These are phyloP conservation scores for Aspergillus sclerotialis DNA, from an alignment of 2,329 filamentous ascomycete species.

Conservation along the genomic window DNA sequence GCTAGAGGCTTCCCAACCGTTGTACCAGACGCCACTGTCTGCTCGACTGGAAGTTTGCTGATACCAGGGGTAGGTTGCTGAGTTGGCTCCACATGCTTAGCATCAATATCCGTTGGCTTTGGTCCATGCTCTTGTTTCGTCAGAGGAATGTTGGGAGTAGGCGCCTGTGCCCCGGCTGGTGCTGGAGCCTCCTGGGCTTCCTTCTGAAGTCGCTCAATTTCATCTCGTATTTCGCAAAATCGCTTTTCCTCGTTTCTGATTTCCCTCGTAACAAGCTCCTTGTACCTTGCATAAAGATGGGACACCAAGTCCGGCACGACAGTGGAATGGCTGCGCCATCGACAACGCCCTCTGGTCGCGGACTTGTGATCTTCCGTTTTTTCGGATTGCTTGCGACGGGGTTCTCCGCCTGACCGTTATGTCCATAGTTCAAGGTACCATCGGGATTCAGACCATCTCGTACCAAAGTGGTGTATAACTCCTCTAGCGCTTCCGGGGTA, in stretches of 20 bases:
- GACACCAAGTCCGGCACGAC: conserved; percentile 65
- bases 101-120: conserved; percentile 23
- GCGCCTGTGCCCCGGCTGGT: conserved; percentile 2
- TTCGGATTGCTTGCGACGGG: conserved; percentile 46
- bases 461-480: conserved; percentile 69
- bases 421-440: conserved; percentile 24
- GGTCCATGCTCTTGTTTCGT: conserved; percentile 11
- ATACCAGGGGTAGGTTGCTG: conserved; percentile 6
- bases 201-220: conserved; percentile 63
- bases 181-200: conserved; percentile 46
- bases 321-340: conserved; percentile 58
- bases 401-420: conserved; percentile 22
- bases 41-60: conserved; percentile 3
- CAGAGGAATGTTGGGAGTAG: conserved; percentile 3
- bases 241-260: conserved; percentile 68
- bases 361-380: conserved; percentile 68
- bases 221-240: conserved; percentile 56
- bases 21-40: no score
- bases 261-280: conserved; percentile 59
- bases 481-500: conserved; percentile 68
- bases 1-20: no score
- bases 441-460: conserved; percentile 59
- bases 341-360: conserved; percentile 56
- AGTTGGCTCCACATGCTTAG: conserved; percentile 16
- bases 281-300: conserved; percentile 68